Conservation (phyloP, 495 filamentous ascomycete species). For the Lentithecium fluviatile region DNA sequence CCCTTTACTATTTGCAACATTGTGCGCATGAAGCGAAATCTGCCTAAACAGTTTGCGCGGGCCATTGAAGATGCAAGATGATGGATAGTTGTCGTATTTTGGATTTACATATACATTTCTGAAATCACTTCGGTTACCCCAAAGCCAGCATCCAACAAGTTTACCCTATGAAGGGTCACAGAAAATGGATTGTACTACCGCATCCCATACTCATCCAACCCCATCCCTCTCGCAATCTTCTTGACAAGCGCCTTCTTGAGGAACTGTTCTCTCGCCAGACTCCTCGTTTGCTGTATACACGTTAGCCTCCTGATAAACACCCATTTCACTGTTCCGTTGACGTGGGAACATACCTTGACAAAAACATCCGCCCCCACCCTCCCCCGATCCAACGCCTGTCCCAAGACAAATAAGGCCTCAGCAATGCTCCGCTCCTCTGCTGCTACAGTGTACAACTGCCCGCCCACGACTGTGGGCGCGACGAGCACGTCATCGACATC, state of each 20-base stretch:
- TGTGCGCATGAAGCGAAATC: no score
- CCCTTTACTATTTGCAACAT: no score
- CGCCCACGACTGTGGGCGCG: conserved; percentile 88
- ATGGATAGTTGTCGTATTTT: no score
- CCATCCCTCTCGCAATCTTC: conserved; percentile 88
- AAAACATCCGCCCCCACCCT: conserved; percentile 78
- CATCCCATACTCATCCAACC: conserved; percentile 49
- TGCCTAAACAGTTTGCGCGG: no score
- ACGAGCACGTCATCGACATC: conserved; percentile 86
- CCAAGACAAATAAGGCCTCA: conserved; percentile 82
- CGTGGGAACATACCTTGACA: conserved; percentile 57
- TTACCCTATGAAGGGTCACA: no score
- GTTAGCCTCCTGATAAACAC: neutral
- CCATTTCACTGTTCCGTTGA: neutral
- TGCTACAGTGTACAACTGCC: conserved; percentile 83
- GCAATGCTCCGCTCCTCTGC: conserved; percentile 81
- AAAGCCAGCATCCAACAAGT: no score
- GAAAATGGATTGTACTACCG: no score
- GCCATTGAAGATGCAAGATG: no score
- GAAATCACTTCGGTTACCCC: no score
- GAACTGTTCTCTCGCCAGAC: conserved; percentile 83
- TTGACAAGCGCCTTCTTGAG: conserved; percentile 82
- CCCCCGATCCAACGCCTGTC: conserved; percentile 76
- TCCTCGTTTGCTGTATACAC: conserved; percentile 63
- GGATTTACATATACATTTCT: no score